Evolutionary conservation across 768 basidiomycete species (phyloP).

Genomic region (Gloeostereum incarnatum): DNA sequence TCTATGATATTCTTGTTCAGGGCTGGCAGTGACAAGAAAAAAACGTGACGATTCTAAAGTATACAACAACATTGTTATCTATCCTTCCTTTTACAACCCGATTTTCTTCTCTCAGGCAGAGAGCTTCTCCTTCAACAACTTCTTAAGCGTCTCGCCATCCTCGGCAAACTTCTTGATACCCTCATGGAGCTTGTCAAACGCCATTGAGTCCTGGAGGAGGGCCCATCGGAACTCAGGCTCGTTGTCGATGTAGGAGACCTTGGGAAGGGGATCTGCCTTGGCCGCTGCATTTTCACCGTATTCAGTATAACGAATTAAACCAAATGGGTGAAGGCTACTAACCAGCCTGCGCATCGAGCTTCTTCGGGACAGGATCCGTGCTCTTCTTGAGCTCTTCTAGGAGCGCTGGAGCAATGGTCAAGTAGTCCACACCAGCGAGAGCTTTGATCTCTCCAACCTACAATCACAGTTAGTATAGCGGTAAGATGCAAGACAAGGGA

Average conservation of each 20-base stretch:
- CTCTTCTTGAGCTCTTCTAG: conserved; percentile 91
- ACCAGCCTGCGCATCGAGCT: conserved; percentile 63
- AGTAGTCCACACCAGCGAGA: conserved; percentile 94
- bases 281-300: conserved; percentile 26
- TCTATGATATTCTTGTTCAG: too few species aligned
- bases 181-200: conserved; percentile 98
- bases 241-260: conserved; percentile 83
- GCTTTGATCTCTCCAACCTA: conserved; percentile 89
- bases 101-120: conserved; percentile 36
- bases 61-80: too few species aligned
- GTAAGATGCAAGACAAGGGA: conserved; percentile 2
- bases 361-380: conserved; percentile 70
- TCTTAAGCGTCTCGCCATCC: conserved; percentile 88
- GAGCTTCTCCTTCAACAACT: conserved; percentile 63
- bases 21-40: too few species aligned
- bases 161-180: conserved; percentile 98
- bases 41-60: too few species aligned
- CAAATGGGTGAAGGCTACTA: conserved; percentile 15
- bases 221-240: conserved; percentile 96
- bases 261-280: conserved; percentile 54
- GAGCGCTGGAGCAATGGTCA: conserved; percentile 87
- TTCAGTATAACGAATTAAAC: conserved; percentile 2
- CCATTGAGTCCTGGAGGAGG: conserved; percentile 90
- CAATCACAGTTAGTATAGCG: conserved; percentile 5
- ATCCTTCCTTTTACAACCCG: too few species aligned